Evolutionary conservation across 2,329 filamentous ascomycete species (phyloP), one percentile per base, ranked within the genome.

Genomic region (Colletotrichum tabaci): DNA sequence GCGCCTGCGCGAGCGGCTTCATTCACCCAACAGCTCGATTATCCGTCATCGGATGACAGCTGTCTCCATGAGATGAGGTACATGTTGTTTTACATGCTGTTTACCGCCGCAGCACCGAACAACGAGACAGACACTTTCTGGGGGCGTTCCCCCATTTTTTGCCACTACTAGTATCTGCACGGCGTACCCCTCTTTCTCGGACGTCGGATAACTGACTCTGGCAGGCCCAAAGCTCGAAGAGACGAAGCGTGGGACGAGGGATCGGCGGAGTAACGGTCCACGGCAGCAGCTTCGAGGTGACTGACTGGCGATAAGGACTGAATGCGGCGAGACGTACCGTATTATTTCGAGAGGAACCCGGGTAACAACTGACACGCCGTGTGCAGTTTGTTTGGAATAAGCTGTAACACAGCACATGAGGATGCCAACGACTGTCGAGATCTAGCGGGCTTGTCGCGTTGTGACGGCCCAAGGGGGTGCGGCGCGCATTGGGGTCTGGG

Each of bases 201-300:
- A 46, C 46, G 42, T 47, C 26, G 23, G 38, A 35, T 40, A 53
- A 64, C 38, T 46, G 65, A 53, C 40, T 21, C 16, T 30, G 63
- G 68, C 65, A 68, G 68, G 64, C 64, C 52, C 68, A 68, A 30
- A 53, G 68, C 16, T 53, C 23, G 16, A 53, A 23, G 23, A 47
- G 58, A 56, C 65, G 65, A 40, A 55, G 42, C 40, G 55, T 61
- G 49, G 50, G 16, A 71, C 52, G 60, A 40, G 49, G 49, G 56
- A 49, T 44, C 67, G 55, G 57, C 42, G 15, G 50, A 38, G 50
- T 44, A 62, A 71, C 64, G 64, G 40, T 62, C n/a, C 65, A 72
- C 65, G 30, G 44, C 69, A 55, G 52, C 12, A 57, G 57, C 21
- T 46, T 49, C 53, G 42, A 44, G 57, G 46, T 57, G 62, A n/a